These are phyloP conservation scores for Orychophragmus violaceus DNA, from an alignment of 345 rosid species.

Conservation along the genomic window DNA sequence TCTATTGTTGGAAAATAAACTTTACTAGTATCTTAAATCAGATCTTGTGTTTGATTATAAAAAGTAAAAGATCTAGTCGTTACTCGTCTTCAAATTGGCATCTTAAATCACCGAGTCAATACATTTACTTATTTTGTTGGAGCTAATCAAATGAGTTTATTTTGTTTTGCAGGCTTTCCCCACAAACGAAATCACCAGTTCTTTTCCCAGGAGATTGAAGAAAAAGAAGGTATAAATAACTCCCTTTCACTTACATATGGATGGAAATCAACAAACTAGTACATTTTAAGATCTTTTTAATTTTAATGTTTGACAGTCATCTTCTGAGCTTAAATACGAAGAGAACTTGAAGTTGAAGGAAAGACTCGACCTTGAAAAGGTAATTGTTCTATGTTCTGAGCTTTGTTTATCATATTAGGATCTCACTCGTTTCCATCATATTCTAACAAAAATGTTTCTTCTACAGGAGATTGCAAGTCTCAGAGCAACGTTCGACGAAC, in stretches of 20 bases:
- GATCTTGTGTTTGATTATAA: constrained; percentile 13
- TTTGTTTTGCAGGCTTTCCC: constrained; percentile 36
- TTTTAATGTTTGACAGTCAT: constrained; percentile 43
- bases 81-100: not conserved
- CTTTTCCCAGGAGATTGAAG: constrained; percentile 42
- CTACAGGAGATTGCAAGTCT: constrained; percentile 60
- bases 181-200: constrained; percentile 41
- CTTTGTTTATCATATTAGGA: not conserved
- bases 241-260: not conserved
- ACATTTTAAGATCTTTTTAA: not conserved
- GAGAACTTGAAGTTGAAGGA: constrained; percentile 57
- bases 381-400: not conserved
- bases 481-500: constrained; percentile 45
- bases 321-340: constrained; percentile 69
- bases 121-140: not conserved
- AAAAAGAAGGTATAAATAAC: constrained; percentile 50
- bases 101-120: not conserved
- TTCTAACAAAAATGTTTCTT: not conserved
- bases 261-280: not conserved
- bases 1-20: constrained; percentile 8
- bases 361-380: constrained; percentile 50
- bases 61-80: constrained; percentile 22
- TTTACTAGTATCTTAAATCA: not conserved
- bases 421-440: not conserved
- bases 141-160: not conserved